Conservation (phyloP, 1,139 yeast genomes). For the Nadsonia commutata region DNA sequence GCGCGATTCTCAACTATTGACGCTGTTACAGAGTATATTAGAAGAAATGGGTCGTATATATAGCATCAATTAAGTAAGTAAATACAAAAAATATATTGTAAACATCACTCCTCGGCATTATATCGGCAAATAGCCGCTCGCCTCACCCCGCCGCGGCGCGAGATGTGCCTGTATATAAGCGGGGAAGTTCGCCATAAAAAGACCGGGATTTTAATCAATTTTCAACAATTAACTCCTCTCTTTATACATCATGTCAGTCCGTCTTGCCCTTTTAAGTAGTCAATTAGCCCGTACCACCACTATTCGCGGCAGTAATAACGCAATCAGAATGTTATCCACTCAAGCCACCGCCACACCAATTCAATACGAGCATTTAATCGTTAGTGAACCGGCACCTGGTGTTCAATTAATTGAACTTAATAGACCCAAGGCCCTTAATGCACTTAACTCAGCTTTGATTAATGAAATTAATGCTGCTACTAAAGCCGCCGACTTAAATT, state of each 20-base stretch:
- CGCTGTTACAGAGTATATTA: background rate
- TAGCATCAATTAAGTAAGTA: background rate
- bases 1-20: background rate
- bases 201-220: too few species aligned
- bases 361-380: constrained; percentile 25
- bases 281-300: background rate
- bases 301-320: background rate
- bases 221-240: too few species aligned
- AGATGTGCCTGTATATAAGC: too few species aligned
- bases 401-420: constrained; percentile 41
- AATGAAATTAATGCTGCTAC: constrained; percentile 30
- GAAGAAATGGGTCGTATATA: background rate
- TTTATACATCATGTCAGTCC: background rate
- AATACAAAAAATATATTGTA: background rate
- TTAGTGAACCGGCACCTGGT: constrained; percentile 27
- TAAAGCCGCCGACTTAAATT: constrained; percentile 25
- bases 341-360: background rate
- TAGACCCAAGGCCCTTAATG: constrained; percentile 53
- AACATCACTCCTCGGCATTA: too few species aligned
- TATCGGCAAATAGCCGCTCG: too few species aligned
- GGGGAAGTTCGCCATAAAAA: too few species aligned
- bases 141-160: too few species aligned
- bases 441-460: constrained; percentile 38
- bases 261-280: background rate
- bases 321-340: background rate